Base-by-base conservation (phyloP, 495 filamentous ascomycete genomes). In the Penicillium longicatenatum region DNA sequence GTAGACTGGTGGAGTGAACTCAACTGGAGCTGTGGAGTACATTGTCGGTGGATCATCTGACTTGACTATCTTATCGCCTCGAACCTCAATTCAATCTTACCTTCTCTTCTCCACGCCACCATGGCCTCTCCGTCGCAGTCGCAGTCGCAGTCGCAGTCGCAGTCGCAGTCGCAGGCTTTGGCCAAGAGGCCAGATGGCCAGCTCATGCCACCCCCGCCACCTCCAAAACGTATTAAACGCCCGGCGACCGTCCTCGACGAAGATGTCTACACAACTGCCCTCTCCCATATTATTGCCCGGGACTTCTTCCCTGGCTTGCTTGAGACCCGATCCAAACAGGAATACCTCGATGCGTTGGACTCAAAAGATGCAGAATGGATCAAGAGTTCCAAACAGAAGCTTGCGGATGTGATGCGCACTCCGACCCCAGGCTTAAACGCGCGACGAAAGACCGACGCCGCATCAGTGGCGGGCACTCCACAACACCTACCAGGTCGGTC, bases 291-390 rank as follows among this genome's bases (percentile, higher is more conserved):
- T 62, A 97, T 98, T 52, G 89, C 90, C 29, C 90, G 95, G 39
- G 95, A 98, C 75, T 98, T 94, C 80, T 98, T 97, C 70, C 94
- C 94, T 0, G 94, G 93, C 3, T 80, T 98, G 0, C 78, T 93
- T 1, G 93, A 98, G 64, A 86, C 84, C 29, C 85, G 96, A 58
- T 84, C 85, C 4, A 92, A 96, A 65, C 86, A 93, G 63, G 94
- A 98, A 61, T 97, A 97, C 66, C 77, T 98, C 24, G 88, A 95
- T 64, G 94, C 94, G 0, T 73, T 97, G 9, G 91, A 94, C 12
- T 94, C 91, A 6, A 84, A 86, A 35, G 88, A 98, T 70, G 75
- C 80, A 51, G 83, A 82, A 64, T 97, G 95, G 93, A 97, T 98
- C 52, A 76, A 82, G n/a, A 88, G 84, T 55, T 89, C 92, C 12